These are phyloP conservation scores for Oryza brachyantha DNA, from an alignment of 176 grass and related monocot genomes.

Conservation along the genomic window DNA sequence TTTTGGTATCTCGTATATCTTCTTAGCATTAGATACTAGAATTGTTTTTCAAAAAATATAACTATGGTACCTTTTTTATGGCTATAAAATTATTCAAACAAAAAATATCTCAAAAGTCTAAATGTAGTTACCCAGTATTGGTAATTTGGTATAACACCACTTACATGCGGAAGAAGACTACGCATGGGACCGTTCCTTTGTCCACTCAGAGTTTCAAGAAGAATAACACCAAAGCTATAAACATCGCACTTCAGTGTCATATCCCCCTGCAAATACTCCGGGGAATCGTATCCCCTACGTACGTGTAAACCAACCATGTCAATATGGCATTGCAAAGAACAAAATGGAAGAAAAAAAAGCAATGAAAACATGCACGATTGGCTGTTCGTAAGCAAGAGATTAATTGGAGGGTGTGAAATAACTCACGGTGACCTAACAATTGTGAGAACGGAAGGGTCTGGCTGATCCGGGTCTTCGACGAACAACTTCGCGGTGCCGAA, in stretches of 20 bases:
- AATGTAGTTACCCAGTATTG: neutral
- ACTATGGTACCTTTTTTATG: too few relatives aligned
- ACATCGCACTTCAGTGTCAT: constrained; percentile 14
- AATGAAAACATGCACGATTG: too few relatives aligned
- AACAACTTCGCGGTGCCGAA: constrained; percentile 9
- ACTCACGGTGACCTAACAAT: neutral
- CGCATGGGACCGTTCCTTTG: neutral
- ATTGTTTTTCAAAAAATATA: too few relatives aligned
- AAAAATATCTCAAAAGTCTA: too few relatives aligned
- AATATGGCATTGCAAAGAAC: neutral
- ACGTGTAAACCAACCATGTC: neutral
- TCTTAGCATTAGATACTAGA: too few relatives aligned
- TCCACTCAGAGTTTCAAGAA: neutral
- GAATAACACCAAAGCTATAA: constrained; percentile 10
- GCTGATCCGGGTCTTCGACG: neutral
- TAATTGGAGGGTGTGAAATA: too few relatives aligned
- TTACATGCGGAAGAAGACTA: neutral
- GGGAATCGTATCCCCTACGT: constrained; percentile 10
- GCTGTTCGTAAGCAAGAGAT: too few relatives aligned
- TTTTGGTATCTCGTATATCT: too few relatives aligned
- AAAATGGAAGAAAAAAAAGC: too few relatives aligned
- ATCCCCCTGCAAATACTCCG: neutral
- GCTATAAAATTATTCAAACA: too few relatives aligned
- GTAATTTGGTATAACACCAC: too few relatives aligned
- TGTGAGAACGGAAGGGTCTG: neutral